phyloP scores from a whole-genome alignment of 78 protist genomes.

The Ministeria vibrans region DNA sequence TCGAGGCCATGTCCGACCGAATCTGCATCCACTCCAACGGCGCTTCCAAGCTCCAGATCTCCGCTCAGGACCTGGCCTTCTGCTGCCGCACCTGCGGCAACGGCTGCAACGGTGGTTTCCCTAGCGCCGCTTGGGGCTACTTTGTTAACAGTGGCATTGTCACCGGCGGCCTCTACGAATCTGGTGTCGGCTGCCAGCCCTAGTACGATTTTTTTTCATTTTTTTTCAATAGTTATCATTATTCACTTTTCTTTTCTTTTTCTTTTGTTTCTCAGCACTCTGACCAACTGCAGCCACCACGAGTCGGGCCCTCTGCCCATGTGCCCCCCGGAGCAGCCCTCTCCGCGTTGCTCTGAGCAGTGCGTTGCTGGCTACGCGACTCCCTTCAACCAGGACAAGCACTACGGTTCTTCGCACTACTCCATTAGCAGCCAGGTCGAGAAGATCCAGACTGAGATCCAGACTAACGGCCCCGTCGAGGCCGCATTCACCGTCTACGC shows the following conservation, averaged over 20 bases:
- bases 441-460: slow-evolving; percentile 2
- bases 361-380: background rate
- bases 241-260: background rate
- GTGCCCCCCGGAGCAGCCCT: background rate
- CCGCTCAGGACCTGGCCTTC: slow-evolving; percentile 26
- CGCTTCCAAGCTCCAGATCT: background rate
- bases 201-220: background rate
- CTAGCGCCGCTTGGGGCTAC: slow-evolving; percentile 16
- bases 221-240: background rate
- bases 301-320: background rate
- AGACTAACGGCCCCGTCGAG: slow-evolving; percentile 34
- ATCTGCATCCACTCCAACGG: slow-evolving; percentile 37
- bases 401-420: background rate
- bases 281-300: background rate
- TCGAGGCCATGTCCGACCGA: slow-evolving; percentile 28
- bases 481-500: slow-evolving; percentile 35
- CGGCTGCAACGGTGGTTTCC: slow-evolving; percentile 53
- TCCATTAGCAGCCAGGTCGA: background rate
- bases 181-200: slow-evolving; percentile 24
- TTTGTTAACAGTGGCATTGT: slow-evolving; percentile 8
- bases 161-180: slow-evolving; percentile 14
- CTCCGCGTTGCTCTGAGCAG: background rate
- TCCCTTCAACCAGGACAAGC: background rate
- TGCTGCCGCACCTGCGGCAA: slow-evolving; percentile 19
- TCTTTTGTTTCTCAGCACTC: background rate